These are phyloP conservation scores for Aspergillus sergii DNA, from an alignment of 2,329 filamentous ascomycete species.

Conservation along the genomic window DNA sequence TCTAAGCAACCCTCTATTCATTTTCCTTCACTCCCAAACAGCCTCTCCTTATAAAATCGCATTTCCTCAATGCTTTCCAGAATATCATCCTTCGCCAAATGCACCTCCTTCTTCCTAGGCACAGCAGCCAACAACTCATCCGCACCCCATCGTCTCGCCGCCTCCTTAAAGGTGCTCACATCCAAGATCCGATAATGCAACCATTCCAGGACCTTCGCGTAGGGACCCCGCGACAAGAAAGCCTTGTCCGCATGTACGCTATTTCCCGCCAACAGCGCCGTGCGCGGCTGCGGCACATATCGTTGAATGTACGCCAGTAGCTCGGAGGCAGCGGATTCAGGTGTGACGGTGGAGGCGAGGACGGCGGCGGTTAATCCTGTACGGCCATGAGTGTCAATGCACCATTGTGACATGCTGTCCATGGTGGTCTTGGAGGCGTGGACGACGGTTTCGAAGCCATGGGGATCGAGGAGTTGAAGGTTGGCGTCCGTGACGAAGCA, in stretches of 20 bases:
- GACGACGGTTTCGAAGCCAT: conserved; percentile 79
- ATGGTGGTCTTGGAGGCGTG: conserved; percentile 72
- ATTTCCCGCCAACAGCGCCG: conserved; percentile 83
- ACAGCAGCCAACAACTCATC: conserved; percentile 61
- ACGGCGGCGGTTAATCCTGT: conserved; percentile 82
- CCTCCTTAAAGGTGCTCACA: conserved; percentile 91
- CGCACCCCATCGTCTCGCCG: conserved; percentile 76
- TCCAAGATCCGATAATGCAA: conserved; percentile 91
- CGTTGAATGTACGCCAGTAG: conserved; percentile 78
- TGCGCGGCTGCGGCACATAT: conserved; percentile 67
- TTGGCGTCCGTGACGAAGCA: conserved; percentile 86
- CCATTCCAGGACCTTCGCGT: conserved; percentile 70
- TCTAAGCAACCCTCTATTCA: neutral
- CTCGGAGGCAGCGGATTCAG: conserved; percentile 69
- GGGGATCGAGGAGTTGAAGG: conserved; percentile 72
- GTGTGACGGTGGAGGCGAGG: conserved; percentile 70
- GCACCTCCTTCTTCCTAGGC: conserved; percentile 73
- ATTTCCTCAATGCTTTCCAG: conserved; percentile 94
- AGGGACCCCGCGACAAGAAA: conserved; percentile 77
- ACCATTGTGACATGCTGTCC: conserved; percentile 86
- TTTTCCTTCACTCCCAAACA: conserved; percentile 55
- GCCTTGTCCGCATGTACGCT: conserved; percentile 86
- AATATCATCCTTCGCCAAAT: conserved; percentile 87
- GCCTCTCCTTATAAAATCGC: conserved; percentile 72
- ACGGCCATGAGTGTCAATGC: conserved; percentile 73